Evolutionary conservation across 352 stramenopile genomes (phyloP).

Genomic region (Globisporangium nodosum): DNA sequence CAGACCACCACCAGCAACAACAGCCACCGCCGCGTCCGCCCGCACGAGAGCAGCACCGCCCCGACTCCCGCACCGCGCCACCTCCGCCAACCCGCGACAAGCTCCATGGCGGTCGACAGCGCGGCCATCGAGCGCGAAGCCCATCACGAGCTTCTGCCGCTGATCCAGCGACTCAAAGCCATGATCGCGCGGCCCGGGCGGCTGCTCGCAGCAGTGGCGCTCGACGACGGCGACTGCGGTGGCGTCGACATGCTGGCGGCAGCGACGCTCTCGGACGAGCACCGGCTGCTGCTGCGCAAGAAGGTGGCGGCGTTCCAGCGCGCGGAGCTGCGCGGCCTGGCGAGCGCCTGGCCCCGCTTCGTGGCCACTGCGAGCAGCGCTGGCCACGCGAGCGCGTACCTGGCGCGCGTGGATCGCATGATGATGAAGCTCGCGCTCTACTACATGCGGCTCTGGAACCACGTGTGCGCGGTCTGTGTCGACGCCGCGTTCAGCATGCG

Average conservation of each 20-base stretch:
- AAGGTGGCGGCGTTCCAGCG: constrained; percentile 33
- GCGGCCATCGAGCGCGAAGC: constrained; percentile 8
- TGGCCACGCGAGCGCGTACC: constrained; percentile 4
- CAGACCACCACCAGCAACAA: constrained; percentile 21
- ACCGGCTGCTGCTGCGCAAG: constrained; percentile 22
- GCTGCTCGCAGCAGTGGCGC: constrained; percentile 41
- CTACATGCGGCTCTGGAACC: constrained; percentile 55
- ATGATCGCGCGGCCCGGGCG: constrained; percentile 43
- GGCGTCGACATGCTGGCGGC: background rate
- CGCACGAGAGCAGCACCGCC: background rate
- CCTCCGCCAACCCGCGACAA: background rate
- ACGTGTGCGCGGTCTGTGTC: constrained; percentile 33
- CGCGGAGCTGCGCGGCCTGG: constrained; percentile 23
- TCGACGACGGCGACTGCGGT: constrained; percentile 3
- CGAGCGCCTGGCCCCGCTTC: constrained; percentile 24
- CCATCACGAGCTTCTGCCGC: constrained; percentile 26
- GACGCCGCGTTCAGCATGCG: constrained; percentile 32
- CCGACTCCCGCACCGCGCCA: constrained; percentile 1
- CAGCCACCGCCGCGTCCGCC: background rate
- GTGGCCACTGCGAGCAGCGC: constrained; percentile 13
- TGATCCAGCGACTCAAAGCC: constrained; percentile 38
- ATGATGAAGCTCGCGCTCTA: constrained; percentile 54
- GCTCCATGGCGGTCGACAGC: background rate
- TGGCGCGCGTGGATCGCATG: constrained; percentile 30
- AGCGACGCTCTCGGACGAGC: constrained; percentile 3